Evolutionary conservation across 345 rosid species (phyloP), one percentile per base, ranked within the genome.

Genomic region (Conringia planisiliqua): DNA sequence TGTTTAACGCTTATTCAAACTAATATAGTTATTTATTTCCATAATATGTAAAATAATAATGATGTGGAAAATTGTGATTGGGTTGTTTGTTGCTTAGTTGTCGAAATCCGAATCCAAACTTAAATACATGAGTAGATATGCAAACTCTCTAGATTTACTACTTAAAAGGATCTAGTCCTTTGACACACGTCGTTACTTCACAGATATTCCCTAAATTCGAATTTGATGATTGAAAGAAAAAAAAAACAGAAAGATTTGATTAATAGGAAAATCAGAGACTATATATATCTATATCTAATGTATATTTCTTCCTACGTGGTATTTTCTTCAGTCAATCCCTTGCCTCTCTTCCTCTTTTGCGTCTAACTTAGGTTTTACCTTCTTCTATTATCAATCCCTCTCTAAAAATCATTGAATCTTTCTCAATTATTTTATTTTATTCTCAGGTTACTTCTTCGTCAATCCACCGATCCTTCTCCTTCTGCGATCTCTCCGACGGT

Each of bases 91-190:
- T 42, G 16, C 48, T 9, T 50, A 67, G 35, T 6, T 66, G 47
- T 51, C 36, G 9, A 30, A 48, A 30, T 22, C 47, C 32, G 32
- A 66, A 20, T 36, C 71, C 33, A 20, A 22, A 46, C 3, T n/a
- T n/a, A n/a, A n/a, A n/a, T n/a, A n/a, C n/a, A n/a, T n/a, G n/a
- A n/a, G n/a, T n/a, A n/a, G n/a, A n/a, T n/a, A n/a, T n/a, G n/a
- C n/a, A n/a, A n/a, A n/a, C n/a, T n/a, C n/a, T n/a, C n/a, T n/a
- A 51, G 71, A 67, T 67, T 24, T 17, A 10, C 36, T 67, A 26
- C 71, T 30, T 36, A 67, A 50, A 22, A 14, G 60, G 71, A 10
- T 50, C 16, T 0, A 52, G 72, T 26, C 22, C n/a, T 1, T 12
- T 52, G 27, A 52, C 72, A 68, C 50, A n/a, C 7, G 72, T 52